phyloP scores from a whole-genome alignment of 768 basidiomycete genomes.

The Austroboletus eburneus region DNA sequence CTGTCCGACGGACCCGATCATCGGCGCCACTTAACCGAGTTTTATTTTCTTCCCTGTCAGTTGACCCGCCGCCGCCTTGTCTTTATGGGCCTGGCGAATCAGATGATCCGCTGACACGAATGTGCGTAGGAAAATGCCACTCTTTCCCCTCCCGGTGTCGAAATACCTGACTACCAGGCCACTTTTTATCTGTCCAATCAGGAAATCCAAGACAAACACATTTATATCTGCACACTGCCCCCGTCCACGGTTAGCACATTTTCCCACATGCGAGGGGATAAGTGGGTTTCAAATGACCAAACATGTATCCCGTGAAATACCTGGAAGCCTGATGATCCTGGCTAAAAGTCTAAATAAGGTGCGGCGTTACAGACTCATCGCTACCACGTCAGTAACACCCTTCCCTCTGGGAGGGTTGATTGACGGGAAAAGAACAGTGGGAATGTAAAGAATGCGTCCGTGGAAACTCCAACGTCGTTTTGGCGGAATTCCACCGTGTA shows the following conservation, averaged over 20 bases:
- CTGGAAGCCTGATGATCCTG: constrained; percentile 16
- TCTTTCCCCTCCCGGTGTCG: constrained; percentile 16
- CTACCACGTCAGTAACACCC: constrained; percentile 17
- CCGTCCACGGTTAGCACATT: constrained; percentile 3
- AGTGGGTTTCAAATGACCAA: constrained; percentile 2
- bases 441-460: constrained; percentile 5
- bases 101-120: constrained; percentile 6
- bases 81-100: constrained; percentile 2
- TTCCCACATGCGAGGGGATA: constrained; percentile 21
- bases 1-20: constrained; percentile 6
- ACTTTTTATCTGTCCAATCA: constrained; percentile 8
- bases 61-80: not conserved
- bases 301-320: constrained; percentile 9
- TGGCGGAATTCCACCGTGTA: constrained; percentile 2
- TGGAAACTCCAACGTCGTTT: constrained; percentile 7
- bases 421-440: constrained; percentile 4
- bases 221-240: constrained; percentile 26
- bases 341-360: constrained; percentile 26
- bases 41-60: constrained; percentile 4
- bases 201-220: constrained; percentile 20
- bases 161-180: constrained; percentile 10
- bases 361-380: not conserved
- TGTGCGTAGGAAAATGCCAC: constrained; percentile 9
- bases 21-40: constrained; percentile 4
- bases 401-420: constrained; percentile 2